Evolutionary conservation across 179 eudicot species (phyloP).

Genomic region (Camellia oleifera): DNA sequence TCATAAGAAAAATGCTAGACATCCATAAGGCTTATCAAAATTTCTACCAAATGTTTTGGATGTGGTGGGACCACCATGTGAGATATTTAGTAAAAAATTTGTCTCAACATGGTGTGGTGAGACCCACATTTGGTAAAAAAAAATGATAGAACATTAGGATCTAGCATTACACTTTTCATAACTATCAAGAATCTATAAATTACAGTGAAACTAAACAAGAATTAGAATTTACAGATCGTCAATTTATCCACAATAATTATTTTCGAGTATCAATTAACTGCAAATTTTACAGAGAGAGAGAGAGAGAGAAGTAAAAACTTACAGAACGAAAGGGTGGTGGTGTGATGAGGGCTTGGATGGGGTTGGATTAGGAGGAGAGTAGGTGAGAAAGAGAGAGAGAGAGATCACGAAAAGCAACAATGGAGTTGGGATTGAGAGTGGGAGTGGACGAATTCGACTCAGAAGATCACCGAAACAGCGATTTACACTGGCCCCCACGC

Average conservation of each 20-base stretch:
- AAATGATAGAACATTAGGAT: not conserved
- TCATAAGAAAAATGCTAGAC: no score
- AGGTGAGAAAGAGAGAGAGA: not conserved
- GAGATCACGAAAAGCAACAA: not conserved
- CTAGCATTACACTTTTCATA: not conserved
- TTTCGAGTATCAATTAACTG: not conserved
- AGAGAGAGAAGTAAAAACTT: not conserved
- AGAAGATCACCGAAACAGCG: not conserved
- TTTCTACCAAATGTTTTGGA: no score
- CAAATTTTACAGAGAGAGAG: not conserved
- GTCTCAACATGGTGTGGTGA: no score
- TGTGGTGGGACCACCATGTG: no score
- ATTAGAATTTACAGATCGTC: not conserved
- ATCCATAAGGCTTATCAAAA: no score
- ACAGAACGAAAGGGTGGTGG: not conserved
- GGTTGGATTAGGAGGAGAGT: not conserved
- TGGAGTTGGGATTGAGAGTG: not conserved
- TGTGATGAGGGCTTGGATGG: not conserved
- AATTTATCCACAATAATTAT: not conserved
- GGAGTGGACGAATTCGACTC: conserved; percentile 1
- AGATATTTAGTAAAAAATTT: no score
- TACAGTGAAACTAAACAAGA: not conserved
- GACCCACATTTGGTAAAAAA: not conserved
- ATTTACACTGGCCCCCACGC: not conserved
- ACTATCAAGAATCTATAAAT: not conserved